phyloP scores from a whole-genome alignment of 73 alveolate genomes.

The Paramecium sexaurelia region DNA sequence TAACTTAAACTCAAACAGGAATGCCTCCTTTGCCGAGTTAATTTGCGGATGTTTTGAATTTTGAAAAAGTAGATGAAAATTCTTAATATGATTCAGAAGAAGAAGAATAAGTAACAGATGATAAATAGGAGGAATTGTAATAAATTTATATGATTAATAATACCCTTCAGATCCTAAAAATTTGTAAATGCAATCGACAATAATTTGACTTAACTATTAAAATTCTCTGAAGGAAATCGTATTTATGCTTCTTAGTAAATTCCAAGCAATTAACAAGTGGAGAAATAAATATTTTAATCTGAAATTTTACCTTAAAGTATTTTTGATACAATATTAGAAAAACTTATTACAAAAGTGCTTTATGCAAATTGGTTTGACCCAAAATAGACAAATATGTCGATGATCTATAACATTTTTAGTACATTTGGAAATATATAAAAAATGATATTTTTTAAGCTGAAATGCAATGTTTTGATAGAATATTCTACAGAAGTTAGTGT shows the following conservation, averaged over 20 bases:
- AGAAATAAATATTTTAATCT: neutral
- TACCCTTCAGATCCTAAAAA: neutral
- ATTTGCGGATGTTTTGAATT: neutral
- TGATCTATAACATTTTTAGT: conserved; percentile 58
- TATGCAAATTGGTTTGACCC: conserved; percentile 69
- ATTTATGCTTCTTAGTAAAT: neutral
- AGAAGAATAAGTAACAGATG: neutral
- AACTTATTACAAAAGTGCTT: conserved; percentile 52
- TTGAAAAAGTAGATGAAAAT: neutral
- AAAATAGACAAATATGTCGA: conserved; percentile 7
- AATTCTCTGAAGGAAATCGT: neutral
- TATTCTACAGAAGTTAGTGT: conserved; percentile 43
- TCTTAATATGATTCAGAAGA: conserved; percentile 29
- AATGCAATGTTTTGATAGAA: conserved; percentile 62
- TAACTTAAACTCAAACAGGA: neutral
- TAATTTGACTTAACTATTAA: neutral
- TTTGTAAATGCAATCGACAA: neutral
- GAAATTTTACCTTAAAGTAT: conserved; percentile 31
- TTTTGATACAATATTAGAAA: neutral
- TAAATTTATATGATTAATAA: neutral
- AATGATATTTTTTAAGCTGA: conserved; percentile 57
- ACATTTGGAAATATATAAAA: conserved; percentile 61
- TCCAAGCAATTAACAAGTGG: neutral
- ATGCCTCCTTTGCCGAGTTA: conserved; percentile 18
- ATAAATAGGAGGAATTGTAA: neutral